A percentile compares a stretch with the other conserved stretches of the same genome.
phyloP scores from a whole-genome alignment of 768 basidiomycete genomes.

The Lactifluus hygrophoroides region DNA sequence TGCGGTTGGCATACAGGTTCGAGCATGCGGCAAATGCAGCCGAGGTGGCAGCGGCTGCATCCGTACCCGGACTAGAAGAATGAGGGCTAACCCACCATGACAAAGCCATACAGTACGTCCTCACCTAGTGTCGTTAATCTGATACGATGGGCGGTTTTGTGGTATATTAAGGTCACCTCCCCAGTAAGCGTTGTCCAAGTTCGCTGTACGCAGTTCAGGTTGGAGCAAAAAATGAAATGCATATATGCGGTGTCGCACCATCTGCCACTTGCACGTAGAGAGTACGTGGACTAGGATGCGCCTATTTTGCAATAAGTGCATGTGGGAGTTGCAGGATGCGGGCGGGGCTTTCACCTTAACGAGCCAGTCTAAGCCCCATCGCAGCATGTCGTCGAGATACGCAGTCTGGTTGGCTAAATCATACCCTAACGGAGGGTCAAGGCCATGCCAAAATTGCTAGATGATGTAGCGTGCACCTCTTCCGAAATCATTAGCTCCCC shows the following conservation, averaged over 20 bases:
- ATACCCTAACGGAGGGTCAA: constrained; percentile 44
- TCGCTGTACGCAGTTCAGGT: constrained; percentile 29
- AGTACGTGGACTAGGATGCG: constrained; percentile 64
- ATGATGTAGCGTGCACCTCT: constrained; percentile 38
- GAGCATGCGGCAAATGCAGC: constrained; percentile 87
- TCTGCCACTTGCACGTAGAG: constrained; percentile 74
- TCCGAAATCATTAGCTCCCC: constrained; percentile 84
- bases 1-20: constrained; percentile 59
- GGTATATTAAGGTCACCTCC: constrained; percentile 80
- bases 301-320: constrained; percentile 35
- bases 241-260: constrained; percentile 30
- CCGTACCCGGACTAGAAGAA: constrained; percentile 64
- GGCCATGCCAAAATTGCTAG: not conserved
- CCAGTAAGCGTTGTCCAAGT: constrained; percentile 76
- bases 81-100: not conserved
- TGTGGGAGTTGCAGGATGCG: not conserved
- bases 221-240: not conserved
- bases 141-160: constrained; percentile 61
- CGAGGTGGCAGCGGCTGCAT: constrained; percentile 75
- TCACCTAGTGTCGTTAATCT: constrained; percentile 60
- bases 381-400: constrained; percentile 85
- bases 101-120: not conserved
- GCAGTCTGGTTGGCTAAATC: constrained; percentile 79
- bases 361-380: constrained; percentile 90
- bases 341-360: constrained; percentile 53